Conservation (phyloP, 805 yeast genomes). For the Komagataella ulmi region DNA sequence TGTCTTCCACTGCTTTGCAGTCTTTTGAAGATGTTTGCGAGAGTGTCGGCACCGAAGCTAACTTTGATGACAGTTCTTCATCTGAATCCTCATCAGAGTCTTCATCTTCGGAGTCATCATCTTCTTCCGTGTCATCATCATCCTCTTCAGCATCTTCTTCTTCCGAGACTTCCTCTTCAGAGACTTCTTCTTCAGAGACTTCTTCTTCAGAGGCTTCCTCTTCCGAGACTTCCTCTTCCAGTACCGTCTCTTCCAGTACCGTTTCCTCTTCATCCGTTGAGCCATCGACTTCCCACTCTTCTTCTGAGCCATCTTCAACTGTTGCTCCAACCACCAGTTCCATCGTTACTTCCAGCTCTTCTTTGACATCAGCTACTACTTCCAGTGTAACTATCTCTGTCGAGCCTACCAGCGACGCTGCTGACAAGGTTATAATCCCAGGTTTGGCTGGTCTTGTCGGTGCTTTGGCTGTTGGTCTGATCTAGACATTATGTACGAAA, state of each 20-base stretch:
- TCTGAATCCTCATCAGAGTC: conserved; percentile 15
- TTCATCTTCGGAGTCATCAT: conserved; percentile 11
- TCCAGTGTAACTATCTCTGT: neutral
- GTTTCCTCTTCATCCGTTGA: conserved; percentile 5
- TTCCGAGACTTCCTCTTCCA: conserved; percentile 6
- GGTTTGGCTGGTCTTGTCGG: conserved; percentile 5
- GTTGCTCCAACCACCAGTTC: conserved; percentile 7
- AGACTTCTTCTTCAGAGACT: conserved; percentile 5
- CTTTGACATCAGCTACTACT: neutral
- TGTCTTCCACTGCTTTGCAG: conserved; percentile 41
- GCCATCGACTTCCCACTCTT: conserved; percentile 9
- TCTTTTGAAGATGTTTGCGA: conserved; percentile 44
- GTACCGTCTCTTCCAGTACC: conserved; percentile 6
- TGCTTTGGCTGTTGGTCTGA: conserved; percentile 2
- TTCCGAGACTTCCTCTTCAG: conserved; percentile 12
- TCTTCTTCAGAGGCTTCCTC: too few relatives aligned
- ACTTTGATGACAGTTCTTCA: conserved; percentile 15
- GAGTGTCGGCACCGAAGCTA: conserved; percentile 24
- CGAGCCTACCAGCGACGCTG: conserved; percentile 2
- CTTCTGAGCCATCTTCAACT: conserved; percentile 10
- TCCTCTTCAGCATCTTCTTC: conserved; percentile 11
- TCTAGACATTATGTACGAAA: conserved; percentile 1
- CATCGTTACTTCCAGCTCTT: conserved; percentile 6
- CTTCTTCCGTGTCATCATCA: conserved; percentile 10
- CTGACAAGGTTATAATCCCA: conserved; percentile 1